Evolutionary conservation across 345 rosid genomes (phyloP).

Genomic region (Eucalyptus fibrosa): DNA sequence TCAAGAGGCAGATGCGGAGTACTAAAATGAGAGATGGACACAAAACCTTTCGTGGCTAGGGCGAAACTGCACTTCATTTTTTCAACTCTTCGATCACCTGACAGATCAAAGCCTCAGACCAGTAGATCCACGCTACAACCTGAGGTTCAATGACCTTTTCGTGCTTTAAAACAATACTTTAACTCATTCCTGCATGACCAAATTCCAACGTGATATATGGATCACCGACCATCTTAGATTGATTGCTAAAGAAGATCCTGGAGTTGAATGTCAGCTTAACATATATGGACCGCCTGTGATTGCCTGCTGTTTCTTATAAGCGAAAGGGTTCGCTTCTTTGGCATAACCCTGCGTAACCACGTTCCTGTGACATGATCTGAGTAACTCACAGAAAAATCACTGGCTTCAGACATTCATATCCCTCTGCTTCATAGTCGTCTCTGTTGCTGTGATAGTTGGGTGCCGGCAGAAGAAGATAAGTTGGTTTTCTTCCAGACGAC

Average conservation of each 20-base stretch:
- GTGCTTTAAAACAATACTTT: background rate
- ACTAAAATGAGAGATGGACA: background rate
- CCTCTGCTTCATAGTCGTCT: background rate
- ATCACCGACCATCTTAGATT: background rate
- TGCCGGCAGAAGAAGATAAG: constrained; percentile 81
- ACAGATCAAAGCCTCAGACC: background rate
- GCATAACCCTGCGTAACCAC: background rate
- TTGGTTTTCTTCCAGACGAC: constrained; percentile 85
- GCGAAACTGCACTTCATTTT: background rate
- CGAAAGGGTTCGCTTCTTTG: background rate
- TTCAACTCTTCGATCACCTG: background rate
- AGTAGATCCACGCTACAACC: background rate
- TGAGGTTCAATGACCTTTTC: background rate
- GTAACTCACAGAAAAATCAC: background rate
- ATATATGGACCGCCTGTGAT: background rate
- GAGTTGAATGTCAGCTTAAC: background rate
- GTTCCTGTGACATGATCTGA: background rate
- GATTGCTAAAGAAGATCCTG: background rate
- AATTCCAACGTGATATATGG: background rate
- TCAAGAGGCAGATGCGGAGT: background rate
- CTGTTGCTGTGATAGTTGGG: constrained; percentile 43
- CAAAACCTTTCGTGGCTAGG: background rate
- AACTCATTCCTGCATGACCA: background rate
- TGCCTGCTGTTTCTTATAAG: background rate
- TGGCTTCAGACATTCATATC: background rate